Base-by-base conservation (phyloP, 305 asterid species). In the Euphrasia arctica region DNA sequence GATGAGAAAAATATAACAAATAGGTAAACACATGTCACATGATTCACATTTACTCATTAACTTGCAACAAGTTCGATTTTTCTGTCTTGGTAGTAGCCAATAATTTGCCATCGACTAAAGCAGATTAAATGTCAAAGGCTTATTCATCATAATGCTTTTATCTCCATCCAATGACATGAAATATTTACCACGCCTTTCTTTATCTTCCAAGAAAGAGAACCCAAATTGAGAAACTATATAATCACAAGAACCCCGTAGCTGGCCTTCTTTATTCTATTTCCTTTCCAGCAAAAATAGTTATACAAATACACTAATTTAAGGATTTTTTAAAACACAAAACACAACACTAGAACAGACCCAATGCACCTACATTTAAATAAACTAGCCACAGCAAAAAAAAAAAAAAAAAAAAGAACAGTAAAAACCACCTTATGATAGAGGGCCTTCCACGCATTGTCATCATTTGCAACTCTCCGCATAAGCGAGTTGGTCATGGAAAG, bases 391-490 rank as follows among this genome's bases (percentile, higher is more conserved):
- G 4, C 15, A 51, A 51, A 22, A 52, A 4, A 22, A 4, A 50
- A 31, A 28, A 32, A 11, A 54, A 47, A 59, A 36, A 89, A 18
- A 18, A 18, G 22, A 18, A 18, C 1, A 18, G 22, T 18, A 18
- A 18, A 18, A 18, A 18, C 96, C 96, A 18, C 96, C 96, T 89
- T 89, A 55, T 75, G 95, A 76, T 84, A 89, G 29, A 89, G 85
- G n/a, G 92, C 86, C 76, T 86, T 89, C 96, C 96, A 89, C 0
- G 95, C 92, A 69, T 80, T 86, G 43, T 86, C 96, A 63, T 89
- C 96, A 64, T 89, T 89, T 9, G 96, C 96, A 59, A 91, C 92
- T 72, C 71, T 81, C 1, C 96, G 72, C 96, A 89, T 89, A 39
- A 78, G 84, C 1, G 96, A 86, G 80, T 89, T 89, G 0, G 96